Percentiles rank a stretch among this genome's conserved stretches.
These are phyloP conservation scores for Trichaptum fuscoviolaceum DNA, from an alignment of 768 basidiomycete genomes.

Conservation along the genomic window DNA sequence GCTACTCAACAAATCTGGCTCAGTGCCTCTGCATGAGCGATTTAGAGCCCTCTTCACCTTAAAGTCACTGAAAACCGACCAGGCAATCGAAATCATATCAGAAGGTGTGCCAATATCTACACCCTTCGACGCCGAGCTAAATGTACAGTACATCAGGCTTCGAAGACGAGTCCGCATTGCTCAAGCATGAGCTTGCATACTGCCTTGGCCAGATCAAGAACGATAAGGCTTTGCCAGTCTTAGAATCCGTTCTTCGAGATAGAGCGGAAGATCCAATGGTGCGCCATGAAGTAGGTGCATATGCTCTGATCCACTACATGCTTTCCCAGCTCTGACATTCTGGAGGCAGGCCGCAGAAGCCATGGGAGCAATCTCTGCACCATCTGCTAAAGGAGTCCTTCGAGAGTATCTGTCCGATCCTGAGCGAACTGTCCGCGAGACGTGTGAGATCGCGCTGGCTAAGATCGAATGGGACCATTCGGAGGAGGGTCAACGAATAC, in stretches of 20 bases:
- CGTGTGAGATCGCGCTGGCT: slow-evolving; percentile 93
- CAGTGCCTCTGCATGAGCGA: slow-evolving; percentile 75
- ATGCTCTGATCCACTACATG: neutral
- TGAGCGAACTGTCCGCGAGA: slow-evolving; percentile 80
- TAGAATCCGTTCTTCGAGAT: slow-evolving; percentile 73
- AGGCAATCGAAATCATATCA: slow-evolving; percentile 80
- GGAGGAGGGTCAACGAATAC: slow-evolving; percentile 50
- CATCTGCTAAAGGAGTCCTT: slow-evolving; percentile 62
- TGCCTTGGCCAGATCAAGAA: slow-evolving; percentile 90
- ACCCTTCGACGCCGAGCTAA: slow-evolving; percentile 12
- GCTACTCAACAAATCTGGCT: slow-evolving; percentile 72
- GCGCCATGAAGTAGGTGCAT: slow-evolving; percentile 74
- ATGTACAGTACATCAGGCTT: slow-evolving; percentile 51
- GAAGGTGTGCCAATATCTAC: slow-evolving; percentile 48
- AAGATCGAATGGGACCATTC: slow-evolving; percentile 93
- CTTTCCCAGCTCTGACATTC: slow-evolving; percentile 3
- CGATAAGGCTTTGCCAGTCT: slow-evolving; percentile 64
- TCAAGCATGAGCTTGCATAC: slow-evolving; percentile 97
- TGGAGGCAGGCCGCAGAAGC: slow-evolving; percentile 89
- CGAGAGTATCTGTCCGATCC: slow-evolving; percentile 65
- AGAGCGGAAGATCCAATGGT: slow-evolving; percentile 88
- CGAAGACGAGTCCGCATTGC: slow-evolving; percentile 76
- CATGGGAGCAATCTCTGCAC: slow-evolving; percentile 85
- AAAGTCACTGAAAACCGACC: slow-evolving; percentile 72
- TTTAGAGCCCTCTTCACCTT: slow-evolving; percentile 92